A percentile compares a stretch with the other conserved stretches of the same genome.
Conservation (phyloP, 345 rosid species). For the Psidium friedrichsthalianum region DNA sequence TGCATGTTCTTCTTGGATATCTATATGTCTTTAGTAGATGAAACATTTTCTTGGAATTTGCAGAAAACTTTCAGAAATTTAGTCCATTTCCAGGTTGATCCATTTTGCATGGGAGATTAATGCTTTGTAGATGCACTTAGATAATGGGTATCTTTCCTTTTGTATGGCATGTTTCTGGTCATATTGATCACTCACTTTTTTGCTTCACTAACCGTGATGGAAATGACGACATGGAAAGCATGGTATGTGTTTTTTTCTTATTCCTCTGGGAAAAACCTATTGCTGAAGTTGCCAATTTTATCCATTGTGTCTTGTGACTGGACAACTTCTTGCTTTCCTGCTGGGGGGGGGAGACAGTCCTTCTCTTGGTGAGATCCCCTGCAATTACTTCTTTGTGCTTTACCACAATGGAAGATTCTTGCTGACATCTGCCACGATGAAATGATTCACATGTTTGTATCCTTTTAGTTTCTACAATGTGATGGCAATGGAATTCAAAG, state of each 20-base stretch:
- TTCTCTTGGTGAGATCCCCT: slow-evolving; percentile 80
- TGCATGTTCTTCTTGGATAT: neutral
- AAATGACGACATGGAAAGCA: slow-evolving; percentile 72
- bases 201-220: slow-evolving; percentile 67
- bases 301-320: neutral
- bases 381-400: slow-evolving; percentile 67
- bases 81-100: neutral
- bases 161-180: slow-evolving; percentile 36
- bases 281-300: neutral
- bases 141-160: slow-evolving; percentile 1
- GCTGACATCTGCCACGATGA: slow-evolving; percentile 81
- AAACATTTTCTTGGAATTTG: neutral
- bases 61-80: neutral
- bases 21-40: neutral
- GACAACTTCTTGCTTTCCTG: slow-evolving; percentile 22
- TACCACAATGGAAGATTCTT: slow-evolving; percentile 72
- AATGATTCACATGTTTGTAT: slow-evolving; percentile 87
- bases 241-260: slow-evolving; percentile 40
- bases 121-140: neutral
- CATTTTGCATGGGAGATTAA: neutral
- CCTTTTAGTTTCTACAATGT: slow-evolving; percentile 17
- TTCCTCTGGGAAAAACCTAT: neutral
- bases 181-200: slow-evolving; percentile 28
- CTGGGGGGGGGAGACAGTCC: slow-evolving; percentile 80
- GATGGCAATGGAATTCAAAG: neutral